Percentiles rank a stretch among this genome's conserved stretches.
phyloP scores from a whole-genome alignment of 2,329 filamentous ascomycete genomes.

The Pseudogymnoascus sp. region DNA sequence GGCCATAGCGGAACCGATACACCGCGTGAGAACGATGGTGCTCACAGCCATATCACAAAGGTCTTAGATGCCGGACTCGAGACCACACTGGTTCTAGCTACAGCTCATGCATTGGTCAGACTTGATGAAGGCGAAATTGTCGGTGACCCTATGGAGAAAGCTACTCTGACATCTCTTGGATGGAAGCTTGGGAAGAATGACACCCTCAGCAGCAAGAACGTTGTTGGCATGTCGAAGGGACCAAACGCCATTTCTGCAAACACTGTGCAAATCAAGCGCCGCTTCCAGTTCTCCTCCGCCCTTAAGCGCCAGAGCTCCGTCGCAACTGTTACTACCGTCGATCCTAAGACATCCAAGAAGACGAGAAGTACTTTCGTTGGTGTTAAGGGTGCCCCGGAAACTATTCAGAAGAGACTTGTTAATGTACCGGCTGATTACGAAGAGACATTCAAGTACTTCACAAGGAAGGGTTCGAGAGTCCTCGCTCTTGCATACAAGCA shows the following conservation, averaged over 20 bases:
- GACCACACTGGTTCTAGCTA: constrained; percentile 87
- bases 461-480: constrained; percentile 87
- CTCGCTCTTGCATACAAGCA: constrained; percentile 92
- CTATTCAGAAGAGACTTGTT: constrained; percentile 86
- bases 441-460: constrained; percentile 98
- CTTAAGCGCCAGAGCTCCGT: constrained; percentile 94
- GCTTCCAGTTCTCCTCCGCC: constrained; percentile 96
- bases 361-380: constrained; percentile 81
- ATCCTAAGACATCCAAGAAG: constrained; percentile 66
- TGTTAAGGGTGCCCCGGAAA: constrained; percentile 96
- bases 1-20: constrained; percentile 57
- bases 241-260: constrained; percentile 48
- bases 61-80: constrained; percentile 65
- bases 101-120: constrained; percentile 90
- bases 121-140: constrained; percentile 96
- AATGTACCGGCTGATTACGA: constrained; percentile 81
- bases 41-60: constrained; percentile 68
- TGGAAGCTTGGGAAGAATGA: constrained; percentile 93
- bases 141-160: constrained; percentile 98
- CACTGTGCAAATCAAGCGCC: constrained; percentile 85
- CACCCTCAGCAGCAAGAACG: constrained; percentile 61
- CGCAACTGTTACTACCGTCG: constrained; percentile 66
- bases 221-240: constrained; percentile 35
- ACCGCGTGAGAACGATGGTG: constrained; percentile 65
- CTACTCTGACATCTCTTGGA: constrained; percentile 78